phyloP scores from a whole-genome alignment of 139 green algal genomes.

The Spirogloea muscicola region DNA sequence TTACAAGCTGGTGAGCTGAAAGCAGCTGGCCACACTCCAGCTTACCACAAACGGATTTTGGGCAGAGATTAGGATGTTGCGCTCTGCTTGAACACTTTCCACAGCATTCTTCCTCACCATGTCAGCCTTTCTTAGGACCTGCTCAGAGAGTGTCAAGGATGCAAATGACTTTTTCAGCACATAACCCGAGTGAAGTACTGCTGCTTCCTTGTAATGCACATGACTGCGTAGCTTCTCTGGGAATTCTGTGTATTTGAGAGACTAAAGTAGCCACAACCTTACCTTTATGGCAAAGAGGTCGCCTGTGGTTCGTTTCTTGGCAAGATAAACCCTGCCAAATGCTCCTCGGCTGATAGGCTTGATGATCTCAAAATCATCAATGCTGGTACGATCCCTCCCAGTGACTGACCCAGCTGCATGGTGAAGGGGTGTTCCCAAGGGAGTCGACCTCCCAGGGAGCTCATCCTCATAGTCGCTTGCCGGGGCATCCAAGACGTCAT shows the following conservation, averaged over 20 bases:
- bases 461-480: background rate
- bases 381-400: constrained; percentile 30
- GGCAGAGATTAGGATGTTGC: constrained; percentile 79
- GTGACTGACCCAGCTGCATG: background rate
- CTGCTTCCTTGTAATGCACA: too few species aligned
- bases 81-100: constrained; percentile 81
- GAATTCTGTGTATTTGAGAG: background rate
- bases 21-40: background rate
- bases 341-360: constrained; percentile 88
- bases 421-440: background rate
- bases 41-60: constrained; percentile 55
- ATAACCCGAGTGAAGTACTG: background rate
- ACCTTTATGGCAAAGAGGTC: constrained; percentile 79
- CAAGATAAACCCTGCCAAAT: constrained; percentile 91
- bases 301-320: constrained; percentile 72
- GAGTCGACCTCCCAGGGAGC: background rate
- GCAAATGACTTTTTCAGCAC: background rate
- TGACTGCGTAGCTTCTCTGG: too few species aligned
- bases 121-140: constrained; percentile 90
- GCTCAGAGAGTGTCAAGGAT: background rate
- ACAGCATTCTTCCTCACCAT: constrained; percentile 95
- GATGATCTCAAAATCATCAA: constrained; percentile 90
- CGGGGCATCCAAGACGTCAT: too few species aligned
- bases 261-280: background rate
- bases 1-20: too few species aligned